phyloP scores from a whole-genome alignment of 2,329 filamentous ascomycete genomes.

The Malbranchea cinnamomea region DNA sequence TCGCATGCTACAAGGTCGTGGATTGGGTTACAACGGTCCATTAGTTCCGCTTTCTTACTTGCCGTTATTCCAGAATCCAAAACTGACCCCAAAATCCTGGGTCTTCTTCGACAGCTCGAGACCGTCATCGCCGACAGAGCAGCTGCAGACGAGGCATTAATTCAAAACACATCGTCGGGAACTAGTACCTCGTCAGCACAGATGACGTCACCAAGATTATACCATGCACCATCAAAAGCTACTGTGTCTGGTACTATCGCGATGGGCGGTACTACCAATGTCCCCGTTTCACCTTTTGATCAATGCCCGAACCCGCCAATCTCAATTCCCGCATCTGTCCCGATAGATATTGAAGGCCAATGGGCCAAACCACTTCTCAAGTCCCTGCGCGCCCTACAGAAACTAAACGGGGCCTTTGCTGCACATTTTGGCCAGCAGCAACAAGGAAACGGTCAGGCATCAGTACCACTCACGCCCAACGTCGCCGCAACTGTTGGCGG shows the following conservation, averaged over 20 bases:
- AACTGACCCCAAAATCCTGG: conserved; percentile 24
- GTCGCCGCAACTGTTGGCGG: conserved; percentile 2
- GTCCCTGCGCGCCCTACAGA: conserved; percentile 30
- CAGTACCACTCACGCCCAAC: conserved; percentile 9
- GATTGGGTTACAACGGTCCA: conserved; percentile 32
- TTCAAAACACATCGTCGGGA: conserved; percentile 7
- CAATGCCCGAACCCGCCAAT: no score
- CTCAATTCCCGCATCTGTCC: conserved; percentile 14
- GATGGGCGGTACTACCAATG: conserved; percentile 15
- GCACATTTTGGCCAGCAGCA: conserved; percentile 13
- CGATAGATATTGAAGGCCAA: conserved; percentile 25
- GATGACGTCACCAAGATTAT: not conserved
- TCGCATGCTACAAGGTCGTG: conserved; percentile 31
- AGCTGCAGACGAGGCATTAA: conserved; percentile 20
- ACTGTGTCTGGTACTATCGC: not conserved
- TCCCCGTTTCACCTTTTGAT: conserved; percentile 13
- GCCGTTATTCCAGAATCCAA: conserved; percentile 32
- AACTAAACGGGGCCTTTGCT: conserved; percentile 27
- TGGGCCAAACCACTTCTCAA: conserved; percentile 33
- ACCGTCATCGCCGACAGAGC: conserved; percentile 30
- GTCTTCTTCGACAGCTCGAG: conserved; percentile 28
- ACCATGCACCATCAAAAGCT: not conserved
- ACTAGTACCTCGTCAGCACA: conserved; percentile 1
- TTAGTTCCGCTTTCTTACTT: conserved; percentile 33
- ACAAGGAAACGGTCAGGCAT: conserved; percentile 11